phyloP scores from a whole-genome alignment of 2,329 filamentous ascomycete genomes.

The Anisogramma anomala region DNA sequence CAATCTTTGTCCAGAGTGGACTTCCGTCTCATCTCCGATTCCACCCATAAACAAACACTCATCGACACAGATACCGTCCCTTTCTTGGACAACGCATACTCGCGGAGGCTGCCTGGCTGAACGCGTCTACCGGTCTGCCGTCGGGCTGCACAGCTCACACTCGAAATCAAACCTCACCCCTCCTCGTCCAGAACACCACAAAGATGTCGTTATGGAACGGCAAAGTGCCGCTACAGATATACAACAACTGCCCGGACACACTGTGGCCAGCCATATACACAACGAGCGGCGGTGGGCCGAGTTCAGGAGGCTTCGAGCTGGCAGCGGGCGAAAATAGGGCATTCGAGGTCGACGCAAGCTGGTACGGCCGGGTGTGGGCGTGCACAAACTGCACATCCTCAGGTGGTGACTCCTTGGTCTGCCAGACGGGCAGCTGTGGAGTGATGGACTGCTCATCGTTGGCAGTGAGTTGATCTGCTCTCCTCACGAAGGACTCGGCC shows the following conservation, averaged over 20 bases:
- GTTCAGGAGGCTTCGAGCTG: conserved; percentile 57
- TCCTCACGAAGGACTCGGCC: too few relatives aligned
- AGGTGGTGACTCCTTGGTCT: conserved; percentile 34
- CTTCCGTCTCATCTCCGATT: background rate
- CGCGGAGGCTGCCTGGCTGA: background rate
- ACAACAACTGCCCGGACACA: conserved; percentile 58
- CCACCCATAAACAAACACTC: background rate
- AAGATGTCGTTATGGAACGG: conserved; percentile 13
- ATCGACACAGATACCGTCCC: too few relatives aligned
- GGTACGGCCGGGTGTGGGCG: conserved; percentile 75
- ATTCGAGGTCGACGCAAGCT: conserved; percentile 58
- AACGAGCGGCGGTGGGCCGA: conserved; percentile 57
- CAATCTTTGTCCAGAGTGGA: background rate
- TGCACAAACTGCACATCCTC: conserved; percentile 75
- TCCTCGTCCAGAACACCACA: background rate
- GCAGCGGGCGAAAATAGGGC: conserved; percentile 43
- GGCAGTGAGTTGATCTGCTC: conserved; percentile 1
- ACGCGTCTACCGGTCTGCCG: background rate
- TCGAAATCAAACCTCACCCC: background rate
- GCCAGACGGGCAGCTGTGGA: conserved; percentile 36
- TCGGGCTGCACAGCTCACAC: too few relatives aligned
- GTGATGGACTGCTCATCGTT: conserved; percentile 42
- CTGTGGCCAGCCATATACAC: conserved; percentile 70
- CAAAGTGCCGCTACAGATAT: conserved; percentile 51
- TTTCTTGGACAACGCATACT: background rate